Percentiles rank a stretch among this genome's conserved stretches.
Conservation (phyloP, 768 basidiomycete species). For the Clathrus columnatus region DNA sequence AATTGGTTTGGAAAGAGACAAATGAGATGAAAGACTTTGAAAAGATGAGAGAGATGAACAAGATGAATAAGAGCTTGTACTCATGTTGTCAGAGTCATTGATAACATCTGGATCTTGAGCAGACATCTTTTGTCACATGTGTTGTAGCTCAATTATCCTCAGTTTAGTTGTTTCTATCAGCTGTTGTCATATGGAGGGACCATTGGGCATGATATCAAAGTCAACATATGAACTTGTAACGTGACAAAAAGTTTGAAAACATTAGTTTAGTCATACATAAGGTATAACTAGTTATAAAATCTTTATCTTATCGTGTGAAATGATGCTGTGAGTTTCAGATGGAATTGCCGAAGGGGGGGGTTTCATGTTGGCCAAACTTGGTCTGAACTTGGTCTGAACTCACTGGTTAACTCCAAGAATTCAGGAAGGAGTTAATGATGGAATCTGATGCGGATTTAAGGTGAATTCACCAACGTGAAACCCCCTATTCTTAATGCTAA, state of each 20-base stretch:
- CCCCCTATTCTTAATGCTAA: background rate
- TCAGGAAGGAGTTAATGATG: background rate
- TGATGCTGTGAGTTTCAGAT: background rate
- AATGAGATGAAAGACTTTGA: background rate
- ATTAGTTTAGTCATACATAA: background rate
- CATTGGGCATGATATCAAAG: background rate
- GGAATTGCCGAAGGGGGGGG: background rate
- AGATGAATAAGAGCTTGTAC: background rate
- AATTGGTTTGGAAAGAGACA: slow-evolving; percentile 3
- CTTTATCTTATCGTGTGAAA: background rate
- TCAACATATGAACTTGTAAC: background rate
- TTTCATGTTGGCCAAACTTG: background rate
- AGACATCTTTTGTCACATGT: background rate
- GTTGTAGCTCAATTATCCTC: background rate
- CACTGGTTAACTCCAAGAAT: background rate
- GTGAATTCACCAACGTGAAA: background rate
- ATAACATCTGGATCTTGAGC: background rate
- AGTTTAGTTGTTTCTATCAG: background rate
- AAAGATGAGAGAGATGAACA: background rate
- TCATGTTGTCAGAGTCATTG: background rate
- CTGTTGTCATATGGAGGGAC: background rate
- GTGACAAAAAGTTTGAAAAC: background rate
- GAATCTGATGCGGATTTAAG: background rate
- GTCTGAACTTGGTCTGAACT: background rate
- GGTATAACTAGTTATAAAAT: background rate